Percentiles rank a stretch among this genome's conserved stretches.
phyloP scores from a whole-genome alignment of 176 grass and related monocot species.

The Carex pumila region DNA sequence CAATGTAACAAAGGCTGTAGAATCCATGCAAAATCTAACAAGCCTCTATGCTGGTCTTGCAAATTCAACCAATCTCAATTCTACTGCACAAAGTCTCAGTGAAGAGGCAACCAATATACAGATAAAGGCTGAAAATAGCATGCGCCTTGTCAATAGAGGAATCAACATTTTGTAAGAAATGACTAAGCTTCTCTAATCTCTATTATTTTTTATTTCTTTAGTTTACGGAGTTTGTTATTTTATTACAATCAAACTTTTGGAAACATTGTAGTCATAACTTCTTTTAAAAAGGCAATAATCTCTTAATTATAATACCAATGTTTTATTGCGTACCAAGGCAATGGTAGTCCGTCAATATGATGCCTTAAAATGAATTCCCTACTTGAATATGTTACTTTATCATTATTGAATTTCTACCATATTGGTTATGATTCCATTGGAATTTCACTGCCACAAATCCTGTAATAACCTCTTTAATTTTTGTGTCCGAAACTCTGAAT shows the following conservation, averaged over 20 bases:
- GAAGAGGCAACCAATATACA: conserved; percentile 62
- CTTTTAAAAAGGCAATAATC: not conserved
- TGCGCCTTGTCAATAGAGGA: conserved; percentile 53
- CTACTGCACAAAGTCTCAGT: conserved; percentile 44
- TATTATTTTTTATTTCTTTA: not conserved
- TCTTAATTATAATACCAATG: not conserved
- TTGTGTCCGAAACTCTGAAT: not conserved
- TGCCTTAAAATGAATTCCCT: not conserved
- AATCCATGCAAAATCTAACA: conserved; percentile 51
- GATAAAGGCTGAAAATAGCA: conserved; percentile 49
- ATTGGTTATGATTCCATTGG: not conserved
- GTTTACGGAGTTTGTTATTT: not conserved
- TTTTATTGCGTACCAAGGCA: not conserved
- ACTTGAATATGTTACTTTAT: not conserved
- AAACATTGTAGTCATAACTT: not conserved
- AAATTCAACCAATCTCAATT: conserved; percentile 50
- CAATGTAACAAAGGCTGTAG: conserved; percentile 57
- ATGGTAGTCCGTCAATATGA: not conserved
- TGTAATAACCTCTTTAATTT: not conserved
- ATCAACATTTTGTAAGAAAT: conserved; percentile 67
- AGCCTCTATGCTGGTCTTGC: conserved; percentile 31
- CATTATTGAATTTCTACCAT: not conserved
- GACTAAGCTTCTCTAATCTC: not conserved
- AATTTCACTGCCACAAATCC: not conserved
- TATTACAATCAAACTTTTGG: not conserved